phyloP scores from a whole-genome alignment of 805 yeast genomes.

The Pichia occidentalis region DNA sequence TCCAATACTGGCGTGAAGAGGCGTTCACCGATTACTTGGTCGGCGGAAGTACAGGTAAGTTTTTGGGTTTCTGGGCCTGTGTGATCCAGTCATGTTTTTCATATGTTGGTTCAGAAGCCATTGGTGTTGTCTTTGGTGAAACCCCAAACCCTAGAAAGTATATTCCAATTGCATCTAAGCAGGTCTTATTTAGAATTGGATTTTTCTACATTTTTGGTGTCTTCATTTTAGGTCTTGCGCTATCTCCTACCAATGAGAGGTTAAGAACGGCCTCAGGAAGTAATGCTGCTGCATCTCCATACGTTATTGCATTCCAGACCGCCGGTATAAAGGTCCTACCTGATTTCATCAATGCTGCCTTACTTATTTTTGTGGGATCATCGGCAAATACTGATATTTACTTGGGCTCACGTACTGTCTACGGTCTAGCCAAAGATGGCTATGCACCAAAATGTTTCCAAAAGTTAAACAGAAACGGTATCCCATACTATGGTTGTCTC shows the following conservation, averaged over 20 bases:
- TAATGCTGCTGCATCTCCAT: constrained; percentile 56
- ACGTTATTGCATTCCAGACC: constrained; percentile 53
- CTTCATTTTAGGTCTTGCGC: constrained; percentile 43
- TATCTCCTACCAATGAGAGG: constrained; percentile 41
- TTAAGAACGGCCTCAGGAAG: constrained; percentile 40
- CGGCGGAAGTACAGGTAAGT: constrained; percentile 39
- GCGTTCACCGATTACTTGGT: constrained; percentile 33
- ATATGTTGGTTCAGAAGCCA: constrained; percentile 46
- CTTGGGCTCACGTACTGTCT: constrained; percentile 56
- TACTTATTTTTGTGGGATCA: constrained; percentile 54
- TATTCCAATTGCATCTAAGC: constrained; percentile 44
- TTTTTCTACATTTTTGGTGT: constrained; percentile 44
- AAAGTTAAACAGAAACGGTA: constrained; percentile 60
- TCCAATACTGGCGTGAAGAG: constrained; percentile 27
- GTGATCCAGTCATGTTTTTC: constrained; percentile 35
- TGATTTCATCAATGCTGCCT: constrained; percentile 57
- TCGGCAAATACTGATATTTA: constrained; percentile 63
- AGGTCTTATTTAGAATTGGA: constrained; percentile 47
- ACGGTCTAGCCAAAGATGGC: constrained; percentile 56
- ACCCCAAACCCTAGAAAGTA: constrained; percentile 41
- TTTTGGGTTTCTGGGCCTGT: constrained; percentile 39
- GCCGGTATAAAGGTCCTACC: constrained; percentile 54
- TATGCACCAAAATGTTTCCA: constrained; percentile 50
- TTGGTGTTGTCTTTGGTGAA: constrained; percentile 43
- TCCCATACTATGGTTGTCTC: constrained; percentile 38